Evolutionary conservation across 345 rosid genomes (phyloP), one percentile per base, ranked within the genome.

Genomic region (Rhizophora mangle): DNA sequence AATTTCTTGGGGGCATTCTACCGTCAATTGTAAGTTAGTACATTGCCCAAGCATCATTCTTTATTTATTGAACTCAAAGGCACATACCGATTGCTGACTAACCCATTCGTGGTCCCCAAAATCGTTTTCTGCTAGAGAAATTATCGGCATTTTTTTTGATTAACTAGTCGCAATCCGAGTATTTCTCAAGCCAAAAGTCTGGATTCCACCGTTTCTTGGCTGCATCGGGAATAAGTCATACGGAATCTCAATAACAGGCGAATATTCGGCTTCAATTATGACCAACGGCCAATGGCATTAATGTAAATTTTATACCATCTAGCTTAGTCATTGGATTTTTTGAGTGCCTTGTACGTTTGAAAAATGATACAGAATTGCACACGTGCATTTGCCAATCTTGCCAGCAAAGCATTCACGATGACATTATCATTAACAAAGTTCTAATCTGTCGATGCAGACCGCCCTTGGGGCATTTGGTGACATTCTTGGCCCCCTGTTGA

Each of bases 81-180:
- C 63, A 27, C 65, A 60, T 47, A 52, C 62, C 3, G 72, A 52
- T 8, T 68, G 68, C 69, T 68, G 57, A 63, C 46, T 18, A 36
- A 34, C 52, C 68, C 68, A 10, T 62, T n/a, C 15, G 18, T 43
- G 49, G 49, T 43, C 49, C 18, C 49, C 16, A 43, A 43, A 11
- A 43, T 43, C 16, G 18, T 15, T 3, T 43, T 13, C 49, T 3
- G 49, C 19, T 4, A 43, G 3, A 43, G 19, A 11, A 43, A 13
- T 13, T 43, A 3, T 2, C 49, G 49, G 49, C 18, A 43, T 11
- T 24, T 43, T 43, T 13, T 13, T 3, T 13, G 15, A 11, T 43
- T 13, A 43, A 43, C 49, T 13, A 11, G 49, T 43, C 5, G 18
- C 5, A 13, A 43, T 11, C 15, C 4, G 49, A 11, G 49, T 43